These are phyloP conservation scores for Capillidium heterosporum DNA, from an alignment of 371 early-diverging fungal genomes.

Conservation along the genomic window DNA sequence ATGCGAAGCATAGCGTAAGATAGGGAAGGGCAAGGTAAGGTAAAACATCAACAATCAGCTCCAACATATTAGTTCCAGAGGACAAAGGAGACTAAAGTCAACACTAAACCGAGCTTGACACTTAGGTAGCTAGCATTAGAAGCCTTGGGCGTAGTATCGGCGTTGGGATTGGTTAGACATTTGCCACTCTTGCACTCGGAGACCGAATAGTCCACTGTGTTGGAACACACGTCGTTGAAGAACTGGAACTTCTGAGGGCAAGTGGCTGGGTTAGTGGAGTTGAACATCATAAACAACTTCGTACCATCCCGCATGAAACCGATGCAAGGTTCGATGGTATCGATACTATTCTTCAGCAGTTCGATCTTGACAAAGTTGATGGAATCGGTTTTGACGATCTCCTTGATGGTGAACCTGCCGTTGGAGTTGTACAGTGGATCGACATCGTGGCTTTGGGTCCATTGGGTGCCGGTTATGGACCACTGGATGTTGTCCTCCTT, in stretches of 20 bases:
- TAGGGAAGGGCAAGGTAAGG: too few relatives aligned
- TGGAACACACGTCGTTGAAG: slow-evolving; percentile 3
- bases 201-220: neutral
- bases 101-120: too few relatives aligned
- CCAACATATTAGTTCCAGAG: too few relatives aligned
- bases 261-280: neutral
- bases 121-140: too few relatives aligned
- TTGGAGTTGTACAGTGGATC: slow-evolving; percentile 1
- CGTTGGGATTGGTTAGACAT: neutral
- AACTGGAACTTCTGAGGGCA: slow-evolving; percentile 4
- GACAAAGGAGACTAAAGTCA: too few relatives aligned
- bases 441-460: neutral
- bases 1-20: too few relatives aligned
- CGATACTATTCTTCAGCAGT: neutral
- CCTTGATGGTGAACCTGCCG: neutral
- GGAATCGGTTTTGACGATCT: neutral
- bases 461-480: neutral
- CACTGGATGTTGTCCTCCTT: neutral
- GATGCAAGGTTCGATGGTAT: neutral
- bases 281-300: slow-evolving; percentile 3
- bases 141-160: too few relatives aligned
- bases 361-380: slow-evolving; percentile 5
- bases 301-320: neutral
- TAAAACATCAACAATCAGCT: too few relatives aligned
- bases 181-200: slow-evolving; percentile 1